Base-by-base conservation (phyloP, 441 rosid species). In the Erodium trifolium region DNA sequence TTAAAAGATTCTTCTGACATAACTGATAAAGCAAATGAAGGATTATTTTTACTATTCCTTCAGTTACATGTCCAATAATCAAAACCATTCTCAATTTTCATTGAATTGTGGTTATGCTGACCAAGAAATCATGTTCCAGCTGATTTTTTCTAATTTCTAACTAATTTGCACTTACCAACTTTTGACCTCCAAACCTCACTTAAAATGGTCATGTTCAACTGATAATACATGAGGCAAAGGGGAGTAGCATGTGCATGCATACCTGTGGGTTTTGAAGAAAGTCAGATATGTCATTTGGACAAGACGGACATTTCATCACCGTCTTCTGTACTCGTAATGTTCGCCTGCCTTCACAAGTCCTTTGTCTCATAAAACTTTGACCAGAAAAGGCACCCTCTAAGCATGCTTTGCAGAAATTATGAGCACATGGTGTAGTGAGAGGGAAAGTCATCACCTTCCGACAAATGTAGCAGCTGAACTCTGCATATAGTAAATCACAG, bases 391-490 rank as follows among this genome's bases (percentile, higher is more conserved):
- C 82, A 2, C 66, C 77, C 69, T 78, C 83, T 3, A 83, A 49
- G 27, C 87, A 85, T 13, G 55, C 69, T 69, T 83, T 83, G 70
- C 82, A 83, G 69, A 85, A 82, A 59, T 82, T 84, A 17, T 86
- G 86, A 0, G 75, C 86, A 47, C 88, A 86, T 9, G 90, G 88
- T 0, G 88, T 81, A 2, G 85, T 84, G 45, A 86, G 74, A 0
- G 90, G 88, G 16, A 37, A 47, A 62, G 19, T 80, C 86, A 86
- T 73, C 67, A 82, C 77, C 45, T 78, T 37, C 71, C 67, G 35
- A 34, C 90, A 86, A 29, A 86, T 73, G 41, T 63, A 81, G 67
- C 89, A 86, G 9, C 72, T 39, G 13, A 85, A 79, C 27, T 78
- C 89, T 85, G 78, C 72, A 72, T 17, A 18, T 47, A 47, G 53